A percentile compares a stretch with the other conserved stretches of the same genome.
Conservation (phyloP, 176 grass and related monocot genomes). For the Rhipidocladum racemiflorum region DNA sequence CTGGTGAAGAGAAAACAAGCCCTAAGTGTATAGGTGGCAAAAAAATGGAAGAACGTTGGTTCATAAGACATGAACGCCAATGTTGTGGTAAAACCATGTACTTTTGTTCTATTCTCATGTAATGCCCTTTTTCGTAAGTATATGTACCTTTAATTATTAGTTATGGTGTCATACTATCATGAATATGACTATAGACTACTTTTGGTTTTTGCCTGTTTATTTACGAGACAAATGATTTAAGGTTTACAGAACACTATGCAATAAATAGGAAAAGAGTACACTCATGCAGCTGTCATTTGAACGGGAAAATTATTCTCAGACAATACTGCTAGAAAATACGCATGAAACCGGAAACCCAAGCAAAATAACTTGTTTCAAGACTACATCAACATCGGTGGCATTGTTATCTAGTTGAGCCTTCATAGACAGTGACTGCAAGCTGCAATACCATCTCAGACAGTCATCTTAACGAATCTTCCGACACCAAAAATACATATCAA, state of each 20-base stretch:
- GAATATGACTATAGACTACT: background rate
- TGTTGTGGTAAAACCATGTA: background rate
- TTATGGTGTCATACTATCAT: background rate
- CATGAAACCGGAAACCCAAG: background rate
- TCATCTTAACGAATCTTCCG: background rate
- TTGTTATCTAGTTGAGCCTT: background rate
- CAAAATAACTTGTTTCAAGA: background rate
- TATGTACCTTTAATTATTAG: background rate
- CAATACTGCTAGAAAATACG: background rate
- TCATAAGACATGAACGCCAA: background rate
- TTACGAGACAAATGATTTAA: background rate
- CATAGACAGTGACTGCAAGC: constrained; percentile 10
- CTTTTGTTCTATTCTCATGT: background rate
- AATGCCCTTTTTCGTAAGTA: background rate
- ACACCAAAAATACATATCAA: background rate
- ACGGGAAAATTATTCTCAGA: background rate
- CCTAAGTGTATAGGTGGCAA: background rate
- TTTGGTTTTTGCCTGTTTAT: background rate
- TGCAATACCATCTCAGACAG: background rate
- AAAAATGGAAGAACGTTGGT: background rate
- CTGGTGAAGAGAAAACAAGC: background rate
- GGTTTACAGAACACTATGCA: background rate
- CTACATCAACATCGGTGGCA: background rate
- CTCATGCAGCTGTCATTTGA: background rate
- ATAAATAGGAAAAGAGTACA: background rate